Conservation (phyloP, 2,329 filamentous ascomycete genomes). For the Fusarium sp. region DNA sequence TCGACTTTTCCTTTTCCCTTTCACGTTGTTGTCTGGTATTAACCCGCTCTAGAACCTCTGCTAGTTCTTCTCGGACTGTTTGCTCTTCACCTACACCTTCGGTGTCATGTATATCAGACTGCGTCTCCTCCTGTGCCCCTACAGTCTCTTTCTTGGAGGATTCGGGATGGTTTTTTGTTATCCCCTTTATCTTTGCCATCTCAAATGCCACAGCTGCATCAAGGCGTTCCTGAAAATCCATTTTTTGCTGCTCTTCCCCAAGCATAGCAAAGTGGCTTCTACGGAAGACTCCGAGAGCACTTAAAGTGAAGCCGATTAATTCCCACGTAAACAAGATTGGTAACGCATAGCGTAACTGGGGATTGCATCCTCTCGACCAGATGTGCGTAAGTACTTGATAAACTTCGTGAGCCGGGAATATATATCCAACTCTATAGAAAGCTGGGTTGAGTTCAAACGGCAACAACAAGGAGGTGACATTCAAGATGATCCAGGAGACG, state of each 20-base stretch:
- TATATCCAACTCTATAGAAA: neutral
- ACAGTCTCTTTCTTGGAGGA: neutral
- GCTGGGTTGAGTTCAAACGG: neutral
- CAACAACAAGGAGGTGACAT: conserved; percentile 13
- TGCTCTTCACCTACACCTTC: neutral
- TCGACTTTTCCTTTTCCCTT: neutral
- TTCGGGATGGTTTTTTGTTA: neutral
- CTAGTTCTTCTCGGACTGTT: neutral
- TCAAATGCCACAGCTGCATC: neutral
- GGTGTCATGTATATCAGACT: neutral
- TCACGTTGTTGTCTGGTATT: neutral
- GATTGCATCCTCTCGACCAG: neutral
- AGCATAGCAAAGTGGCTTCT: neutral
- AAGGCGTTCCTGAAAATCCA: neutral
- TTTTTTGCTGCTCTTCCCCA: neutral
- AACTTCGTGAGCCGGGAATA: neutral
- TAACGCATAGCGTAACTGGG: neutral
- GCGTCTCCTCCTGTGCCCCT: neutral
- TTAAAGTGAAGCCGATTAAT: neutral
- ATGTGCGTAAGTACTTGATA: neutral
- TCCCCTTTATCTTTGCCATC: neutral
- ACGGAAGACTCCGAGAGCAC: neutral
- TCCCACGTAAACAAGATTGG: neutral
- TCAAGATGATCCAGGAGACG: conserved; percentile 32
- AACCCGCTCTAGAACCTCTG: neutral